Percentiles rank a stretch among this genome's conserved stretches.
Conservation (phyloP, 1,139 yeast genomes). For the Diutina pseudorugosa region DNA sequence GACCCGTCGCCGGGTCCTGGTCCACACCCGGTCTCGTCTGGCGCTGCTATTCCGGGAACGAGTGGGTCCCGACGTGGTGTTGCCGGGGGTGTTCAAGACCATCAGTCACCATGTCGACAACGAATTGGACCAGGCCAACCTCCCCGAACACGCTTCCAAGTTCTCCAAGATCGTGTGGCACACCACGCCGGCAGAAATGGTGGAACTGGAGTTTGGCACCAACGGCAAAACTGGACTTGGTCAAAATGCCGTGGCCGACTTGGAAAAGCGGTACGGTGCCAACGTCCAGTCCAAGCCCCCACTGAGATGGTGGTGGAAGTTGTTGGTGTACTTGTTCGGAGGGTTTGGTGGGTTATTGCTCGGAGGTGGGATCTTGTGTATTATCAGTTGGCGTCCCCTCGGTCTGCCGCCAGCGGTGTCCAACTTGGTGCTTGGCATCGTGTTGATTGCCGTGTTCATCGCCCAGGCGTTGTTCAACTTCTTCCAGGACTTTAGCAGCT, state of each 20-base stretch:
- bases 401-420: constrained; percentile 39
- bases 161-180: constrained; percentile 18
- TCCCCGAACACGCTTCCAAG: constrained; percentile 8
- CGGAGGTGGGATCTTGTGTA: constrained; percentile 33
- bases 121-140: constrained; percentile 7
- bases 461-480: constrained; percentile 38
- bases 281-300: constrained; percentile 30
- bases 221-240: constrained; percentile 10
- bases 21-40: not conserved
- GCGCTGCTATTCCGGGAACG: constrained; percentile 8
- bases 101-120: constrained; percentile 25
- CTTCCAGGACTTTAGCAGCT: constrained; percentile 37
- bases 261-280: constrained; percentile 17
- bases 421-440: constrained; percentile 33
- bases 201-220: constrained; percentile 15
- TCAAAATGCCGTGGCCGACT: constrained; percentile 7
- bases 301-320: constrained; percentile 18
- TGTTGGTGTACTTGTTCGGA: constrained; percentile 33
- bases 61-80: constrained; percentile 16
- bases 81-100: constrained; percentile 26
- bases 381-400: constrained; percentile 38
- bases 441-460: constrained; percentile 31
- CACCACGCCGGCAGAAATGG: constrained; percentile 10
- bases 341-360: constrained; percentile 37
- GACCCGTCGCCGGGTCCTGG: not conserved